Evolutionary conservation across 2,329 filamentous ascomycete genomes (phyloP).

Genomic region (Cladosporium austrohemisphaericum): DNA sequence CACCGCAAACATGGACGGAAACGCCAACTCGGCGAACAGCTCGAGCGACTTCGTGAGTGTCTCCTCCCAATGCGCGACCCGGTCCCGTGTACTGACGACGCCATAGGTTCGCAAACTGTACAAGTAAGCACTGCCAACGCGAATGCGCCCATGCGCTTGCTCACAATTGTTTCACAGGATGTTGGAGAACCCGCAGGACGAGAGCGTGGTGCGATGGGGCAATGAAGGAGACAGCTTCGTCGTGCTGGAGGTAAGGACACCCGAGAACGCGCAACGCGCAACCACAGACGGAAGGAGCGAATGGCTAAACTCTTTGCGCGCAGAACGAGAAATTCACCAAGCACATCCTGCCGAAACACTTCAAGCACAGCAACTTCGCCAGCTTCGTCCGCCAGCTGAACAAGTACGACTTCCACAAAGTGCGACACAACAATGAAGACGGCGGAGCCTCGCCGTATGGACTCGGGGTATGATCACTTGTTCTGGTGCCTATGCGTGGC

Average conservation of each 20-base stretch:
- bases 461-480: constrained; percentile 57
- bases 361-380: constrained; percentile 88
- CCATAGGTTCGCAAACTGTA: constrained; percentile 96
- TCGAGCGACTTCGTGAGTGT: constrained; percentile 90
- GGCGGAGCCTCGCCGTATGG: constrained; percentile 78
- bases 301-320: constrained; percentile 11
- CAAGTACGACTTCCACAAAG: constrained; percentile 82
- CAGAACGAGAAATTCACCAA: constrained; percentile 99
- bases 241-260: constrained; percentile 73
- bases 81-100: constrained; percentile 17
- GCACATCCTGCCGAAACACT: constrained; percentile 92
- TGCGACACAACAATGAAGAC: constrained; percentile 85
- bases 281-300: constrained; percentile 1
- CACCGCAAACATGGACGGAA: constrained; percentile 41
- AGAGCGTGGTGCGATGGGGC: constrained; percentile 91
- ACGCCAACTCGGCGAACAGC: constrained; percentile 61
- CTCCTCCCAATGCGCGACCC: constrained; percentile 14
- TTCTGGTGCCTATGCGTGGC: background rate
- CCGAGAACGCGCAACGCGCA: constrained; percentile 4
- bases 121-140: constrained; percentile 64
- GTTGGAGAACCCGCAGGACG: constrained; percentile 91
- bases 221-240: constrained; percentile 95
- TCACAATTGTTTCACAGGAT: constrained; percentile 57
- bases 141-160: constrained; percentile 9
- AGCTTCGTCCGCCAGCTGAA: constrained; percentile 70